Percentiles rank a stretch among this genome's conserved stretches.
These are phyloP conservation scores for Diaporthe humulicola DNA, from an alignment of 2,329 filamentous ascomycete genomes.

Conservation along the genomic window DNA sequence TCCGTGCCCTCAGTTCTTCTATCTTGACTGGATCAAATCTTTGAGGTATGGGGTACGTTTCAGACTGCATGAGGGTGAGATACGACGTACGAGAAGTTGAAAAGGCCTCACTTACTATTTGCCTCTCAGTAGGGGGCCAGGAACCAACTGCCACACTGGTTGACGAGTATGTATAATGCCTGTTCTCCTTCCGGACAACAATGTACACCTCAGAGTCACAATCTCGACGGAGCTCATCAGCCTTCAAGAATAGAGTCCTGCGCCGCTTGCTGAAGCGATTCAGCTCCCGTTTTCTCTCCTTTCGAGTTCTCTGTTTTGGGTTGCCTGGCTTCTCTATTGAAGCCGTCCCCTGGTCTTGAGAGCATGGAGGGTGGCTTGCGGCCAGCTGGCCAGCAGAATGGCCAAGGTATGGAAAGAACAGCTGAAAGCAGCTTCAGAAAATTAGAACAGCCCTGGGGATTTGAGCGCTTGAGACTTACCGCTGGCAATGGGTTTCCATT, in stretches of 20 bases:
- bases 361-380: neutral
- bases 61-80: neutral
- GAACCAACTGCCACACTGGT: neutral
- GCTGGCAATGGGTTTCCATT: neutral
- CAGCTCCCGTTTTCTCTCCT: neutral
- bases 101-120: neutral
- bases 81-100: neutral
- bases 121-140: neutral
- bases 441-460: neutral
- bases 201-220: neutral
- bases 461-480: neutral
- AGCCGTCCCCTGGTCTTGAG: neutral
- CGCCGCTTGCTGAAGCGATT: neutral
- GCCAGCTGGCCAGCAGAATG: neutral
- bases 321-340: neutral
- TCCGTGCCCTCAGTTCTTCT: neutral
- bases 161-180: neutral
- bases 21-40: neutral
- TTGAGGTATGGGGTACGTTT: neutral
- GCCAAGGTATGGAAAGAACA: neutral
- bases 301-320: neutral
- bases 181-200: neutral
- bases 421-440: neutral
- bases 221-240: neutral
- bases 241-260: neutral